Evolutionary conservation across 2,329 filamentous ascomycete genomes (phyloP).

Genomic region (Ceratocystis harringtonii): DNA sequence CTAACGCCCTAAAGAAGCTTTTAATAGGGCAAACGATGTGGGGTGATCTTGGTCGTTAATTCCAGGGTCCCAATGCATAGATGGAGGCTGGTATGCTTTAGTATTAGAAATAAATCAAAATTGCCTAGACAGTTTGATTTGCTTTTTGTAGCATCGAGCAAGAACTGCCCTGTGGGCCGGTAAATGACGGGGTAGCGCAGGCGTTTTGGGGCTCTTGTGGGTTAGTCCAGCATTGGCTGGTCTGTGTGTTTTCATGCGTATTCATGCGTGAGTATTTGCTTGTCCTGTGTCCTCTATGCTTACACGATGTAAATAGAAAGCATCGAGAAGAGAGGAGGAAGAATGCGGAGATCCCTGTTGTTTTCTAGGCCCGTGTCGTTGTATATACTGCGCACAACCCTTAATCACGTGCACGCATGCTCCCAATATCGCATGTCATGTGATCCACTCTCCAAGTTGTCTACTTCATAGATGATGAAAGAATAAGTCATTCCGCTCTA

Average conservation of each 20-base stretch:
- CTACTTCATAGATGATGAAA: too few species aligned
- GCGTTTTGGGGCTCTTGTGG: not conserved
- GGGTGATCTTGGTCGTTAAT: not conserved
- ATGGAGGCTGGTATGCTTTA: not conserved
- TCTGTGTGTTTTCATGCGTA: not conserved
- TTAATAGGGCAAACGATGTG: not conserved
- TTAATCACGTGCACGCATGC: too few species aligned
- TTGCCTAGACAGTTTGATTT: not conserved
- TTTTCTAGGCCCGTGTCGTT: too few species aligned
- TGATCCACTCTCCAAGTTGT: too few species aligned
- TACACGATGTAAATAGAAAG: not conserved
- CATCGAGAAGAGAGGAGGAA: too few species aligned
- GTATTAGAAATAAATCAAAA: too few species aligned
- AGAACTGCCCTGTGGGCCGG: not conserved
- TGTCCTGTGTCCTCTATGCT: not conserved
- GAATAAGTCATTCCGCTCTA: too few species aligned
- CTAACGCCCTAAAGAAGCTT: not conserved
- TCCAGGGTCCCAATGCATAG: not conserved
- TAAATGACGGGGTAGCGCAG: not conserved
- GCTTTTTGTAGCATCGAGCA: not conserved
- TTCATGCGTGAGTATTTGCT: not conserved
- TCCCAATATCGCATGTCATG: too few species aligned
- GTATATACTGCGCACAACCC: too few species aligned
- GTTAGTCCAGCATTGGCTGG: not conserved
- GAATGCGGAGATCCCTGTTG: too few species aligned